Percentiles rank a stretch among this genome's conserved stretches.
Conservation (phyloP, 2,329 filamentous ascomycete species). For the Pyrenochaeta sp. region DNA sequence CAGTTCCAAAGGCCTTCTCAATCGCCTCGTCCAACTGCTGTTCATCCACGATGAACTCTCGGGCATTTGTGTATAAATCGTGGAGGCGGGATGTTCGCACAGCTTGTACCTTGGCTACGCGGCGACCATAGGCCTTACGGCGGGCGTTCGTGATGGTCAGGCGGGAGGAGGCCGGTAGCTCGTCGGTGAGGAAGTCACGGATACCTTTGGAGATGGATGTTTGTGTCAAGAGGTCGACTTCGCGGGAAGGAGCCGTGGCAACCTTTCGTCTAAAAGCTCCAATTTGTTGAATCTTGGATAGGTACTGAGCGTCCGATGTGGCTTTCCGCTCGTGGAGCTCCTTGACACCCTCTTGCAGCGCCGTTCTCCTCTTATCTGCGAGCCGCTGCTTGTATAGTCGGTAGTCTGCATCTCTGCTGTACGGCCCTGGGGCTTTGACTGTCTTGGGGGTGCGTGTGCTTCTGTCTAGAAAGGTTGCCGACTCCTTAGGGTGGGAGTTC, state of each 20-base stretch:
- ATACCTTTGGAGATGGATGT: constrained; percentile 41
- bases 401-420: constrained; percentile 57
- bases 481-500: constrained; percentile 61
- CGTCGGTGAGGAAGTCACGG: constrained; percentile 45
- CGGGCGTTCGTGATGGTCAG: constrained; percentile 35
- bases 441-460: constrained; percentile 65
- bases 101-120: constrained; percentile 63
- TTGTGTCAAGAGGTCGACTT: constrained; percentile 61
- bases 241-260: constrained; percentile 71
- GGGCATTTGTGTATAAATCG: constrained; percentile 88
- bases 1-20: constrained; percentile 76
- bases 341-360: constrained; percentile 74
- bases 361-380: constrained; percentile 74
- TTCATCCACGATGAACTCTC: constrained; percentile 85
- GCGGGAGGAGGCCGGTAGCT: constrained; percentile 35
- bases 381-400: constrained; percentile 75
- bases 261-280: constrained; percentile 61
- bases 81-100: constrained; percentile 77
- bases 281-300: constrained; percentile 28
- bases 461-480: constrained; percentile 66
- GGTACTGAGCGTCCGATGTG: constrained; percentile 28
- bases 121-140: constrained; percentile 48
- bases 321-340: constrained; percentile 66
- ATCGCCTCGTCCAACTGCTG: constrained; percentile 77
- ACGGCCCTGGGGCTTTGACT: constrained; percentile 43